Conservation (phyloP, 2,329 filamentous ascomycete genomes). For the Cordyceps pruinosa region DNA sequence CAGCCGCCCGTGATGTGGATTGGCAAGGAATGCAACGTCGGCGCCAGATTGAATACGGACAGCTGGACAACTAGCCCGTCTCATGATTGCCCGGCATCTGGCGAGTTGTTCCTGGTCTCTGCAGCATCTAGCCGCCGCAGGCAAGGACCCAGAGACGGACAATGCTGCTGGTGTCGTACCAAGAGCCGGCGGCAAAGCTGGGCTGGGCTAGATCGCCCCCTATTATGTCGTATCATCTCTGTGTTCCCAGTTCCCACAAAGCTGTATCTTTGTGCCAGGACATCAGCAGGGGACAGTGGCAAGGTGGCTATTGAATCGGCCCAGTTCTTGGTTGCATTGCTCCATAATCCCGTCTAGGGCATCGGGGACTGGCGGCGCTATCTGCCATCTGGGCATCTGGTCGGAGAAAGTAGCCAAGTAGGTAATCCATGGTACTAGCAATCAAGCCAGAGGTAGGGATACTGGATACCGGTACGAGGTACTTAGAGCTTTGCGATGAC, state of each 20-base stretch:
- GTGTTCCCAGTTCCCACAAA: not conserved
- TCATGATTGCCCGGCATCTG: constrained; percentile 7
- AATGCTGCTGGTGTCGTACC: not conserved
- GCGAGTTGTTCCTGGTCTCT: constrained; percentile 8
- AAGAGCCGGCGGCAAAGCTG: not conserved
- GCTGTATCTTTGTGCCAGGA: not conserved
- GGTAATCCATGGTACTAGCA: no score
- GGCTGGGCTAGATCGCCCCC: not conserved
- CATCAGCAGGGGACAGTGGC: not conserved
- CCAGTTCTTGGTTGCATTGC: constrained; percentile 3
- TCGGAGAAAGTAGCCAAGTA: not conserved
- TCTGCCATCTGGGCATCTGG: constrained; percentile 7
- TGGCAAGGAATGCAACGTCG: not conserved
- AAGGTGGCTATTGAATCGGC: constrained; percentile 5
- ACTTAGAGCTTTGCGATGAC: no score
- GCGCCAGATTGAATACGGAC: not conserved
- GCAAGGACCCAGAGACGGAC: not conserved
- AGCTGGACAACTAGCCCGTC: not conserved
- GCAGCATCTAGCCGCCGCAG: constrained; percentile 3
- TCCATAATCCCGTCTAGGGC: not conserved
- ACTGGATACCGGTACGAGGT: no score
- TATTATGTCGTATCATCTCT: not conserved
- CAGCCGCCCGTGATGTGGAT: not conserved
- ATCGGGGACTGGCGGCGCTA: not conserved
- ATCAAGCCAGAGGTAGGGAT: no score